A percentile compares a stretch with the other conserved stretches of the same genome.
Evolutionary conservation across 768 basidiomycete genomes (phyloP).

Genomic region (Boletellus sp.): DNA sequence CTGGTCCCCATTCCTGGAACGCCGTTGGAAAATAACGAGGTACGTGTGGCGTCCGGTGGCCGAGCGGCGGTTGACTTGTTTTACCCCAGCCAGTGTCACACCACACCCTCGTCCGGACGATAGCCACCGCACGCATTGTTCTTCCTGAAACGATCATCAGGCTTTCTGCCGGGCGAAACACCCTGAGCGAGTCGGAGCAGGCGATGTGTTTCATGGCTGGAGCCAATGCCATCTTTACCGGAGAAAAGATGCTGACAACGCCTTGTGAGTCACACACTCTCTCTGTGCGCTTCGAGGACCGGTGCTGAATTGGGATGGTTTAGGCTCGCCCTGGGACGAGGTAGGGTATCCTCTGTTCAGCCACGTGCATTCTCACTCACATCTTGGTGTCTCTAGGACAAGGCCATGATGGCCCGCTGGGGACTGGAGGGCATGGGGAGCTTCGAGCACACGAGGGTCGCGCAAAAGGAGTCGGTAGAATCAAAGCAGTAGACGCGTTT

Average conservation of each 20-base stretch:
- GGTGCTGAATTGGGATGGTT: constrained; percentile 7
- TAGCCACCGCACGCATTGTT: constrained; percentile 91
- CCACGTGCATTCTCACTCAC: constrained; percentile 1
- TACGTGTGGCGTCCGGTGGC: constrained; percentile 27
- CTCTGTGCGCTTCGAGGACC: not conserved
- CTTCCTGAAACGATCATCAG: constrained; percentile 92
- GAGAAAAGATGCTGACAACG: constrained; percentile 95
- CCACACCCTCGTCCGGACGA: constrained; percentile 85
- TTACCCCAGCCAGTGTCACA: constrained; percentile 65
- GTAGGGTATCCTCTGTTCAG: constrained; percentile 32
- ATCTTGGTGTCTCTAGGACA: constrained; percentile 53
- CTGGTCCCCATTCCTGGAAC: constrained; percentile 95
- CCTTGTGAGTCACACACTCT: constrained; percentile 60
- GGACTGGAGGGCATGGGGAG: constrained; percentile 88
- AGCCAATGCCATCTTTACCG: constrained; percentile 98
- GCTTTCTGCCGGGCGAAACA: constrained; percentile 90
- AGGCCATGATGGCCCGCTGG: constrained; percentile 91
- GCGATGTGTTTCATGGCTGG: constrained; percentile 99
- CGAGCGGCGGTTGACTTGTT: constrained; percentile 9
- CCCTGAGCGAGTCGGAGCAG: constrained; percentile 85
- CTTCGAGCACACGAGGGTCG: constrained; percentile 72
- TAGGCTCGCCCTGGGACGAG: constrained; percentile 94
- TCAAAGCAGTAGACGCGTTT: not conserved
- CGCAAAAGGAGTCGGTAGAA: constrained; percentile 45
- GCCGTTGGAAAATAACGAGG: constrained; percentile 88